Base-by-base conservation (phyloP, 2,329 filamentous ascomycete species). In the Chaetomium strumarium region DNA sequence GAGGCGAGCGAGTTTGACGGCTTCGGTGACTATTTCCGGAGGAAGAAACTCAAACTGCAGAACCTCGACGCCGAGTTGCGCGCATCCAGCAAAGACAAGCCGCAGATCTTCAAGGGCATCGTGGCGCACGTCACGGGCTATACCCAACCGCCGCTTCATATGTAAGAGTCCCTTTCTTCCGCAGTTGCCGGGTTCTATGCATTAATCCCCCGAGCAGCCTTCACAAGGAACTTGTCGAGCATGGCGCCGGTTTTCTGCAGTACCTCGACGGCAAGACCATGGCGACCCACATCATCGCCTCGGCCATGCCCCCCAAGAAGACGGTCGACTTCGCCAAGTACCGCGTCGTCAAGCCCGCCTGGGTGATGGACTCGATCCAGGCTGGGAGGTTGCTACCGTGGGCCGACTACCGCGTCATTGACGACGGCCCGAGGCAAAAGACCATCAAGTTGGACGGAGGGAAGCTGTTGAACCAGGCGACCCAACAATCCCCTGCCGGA, bases 41-140 rank as follows among this genome's bases (percentile, higher is more conserved):
- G 91, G 51, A 99, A 99, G 75, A 96, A 95, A 76, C 84, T 96
- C 69, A 99, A 99, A 67, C 78, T 99, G 3, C 93, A 97, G 69
- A 99, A 99, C 64, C 80, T 93, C 30, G 93, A 99, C 70, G 84
- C 84, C 9, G 82, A 95, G 49, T 75, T 95, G 41, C 84, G 92
- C 53, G 79, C 86, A 31, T 74, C 81, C 4, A 80, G 84, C 1
- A 70, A 73, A 0, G 83, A 85, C 59, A 89, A 87, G 58, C 89
- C 90, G 10, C 83, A 81, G 56, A 90, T 99, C 48, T 99, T 99
- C 75, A 89, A 86, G 60, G 90, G 90, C 0, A 79, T 97, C 9
- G 90, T 96, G 12, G 90, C 86, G 10, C 89, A 96, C 69, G 86
- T 99, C 20, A 95, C 91, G 62, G 93, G 93, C 45, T 99, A 97